These are phyloP conservation scores for Stenocarpella maydis DNA, from an alignment of 2,329 filamentous ascomycete species.

Conservation along the genomic window DNA sequence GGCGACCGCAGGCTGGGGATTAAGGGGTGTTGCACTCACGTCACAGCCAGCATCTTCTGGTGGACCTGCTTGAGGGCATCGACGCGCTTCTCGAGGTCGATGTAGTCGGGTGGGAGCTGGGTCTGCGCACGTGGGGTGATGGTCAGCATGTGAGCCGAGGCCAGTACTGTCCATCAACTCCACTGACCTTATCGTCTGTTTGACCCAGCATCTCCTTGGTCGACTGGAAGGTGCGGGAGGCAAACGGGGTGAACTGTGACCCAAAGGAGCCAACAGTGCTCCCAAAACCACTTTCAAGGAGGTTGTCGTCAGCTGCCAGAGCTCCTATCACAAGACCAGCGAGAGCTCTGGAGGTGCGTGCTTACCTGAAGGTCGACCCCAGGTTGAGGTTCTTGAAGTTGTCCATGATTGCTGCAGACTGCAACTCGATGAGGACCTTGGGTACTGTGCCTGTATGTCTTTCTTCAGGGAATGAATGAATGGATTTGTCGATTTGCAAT, in stretches of 20 bases:
- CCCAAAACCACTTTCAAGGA: slow-evolving; percentile 51
- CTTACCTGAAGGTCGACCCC: slow-evolving; percentile 64
- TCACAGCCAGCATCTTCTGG: slow-evolving; percentile 96
- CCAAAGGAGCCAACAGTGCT: slow-evolving; percentile 52
- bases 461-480: slow-evolving; percentile 2
- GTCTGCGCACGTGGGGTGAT: slow-evolving; percentile 65
- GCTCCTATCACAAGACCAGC: slow-evolving; percentile 1
- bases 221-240: slow-evolving; percentile 93
- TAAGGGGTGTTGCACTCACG: slow-evolving; percentile 66
- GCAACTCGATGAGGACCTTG: neutral
- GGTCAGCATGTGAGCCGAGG: slow-evolving; percentile 5
- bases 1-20: neutral
- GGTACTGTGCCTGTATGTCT: neutral
- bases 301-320: slow-evolving; percentile 43
- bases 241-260: slow-evolving; percentile 89
- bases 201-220: slow-evolving; percentile 97
- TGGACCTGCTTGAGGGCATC: slow-evolving; percentile 97
- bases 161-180: neutral
- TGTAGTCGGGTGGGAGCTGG: slow-evolving; percentile 95
- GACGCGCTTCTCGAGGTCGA: slow-evolving; percentile 97
- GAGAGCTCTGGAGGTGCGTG: slow-evolving; percentile 34
- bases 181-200: slow-evolving; percentile 84
- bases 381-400: slow-evolving; percentile 66
- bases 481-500: slow-evolving; percentile 24
- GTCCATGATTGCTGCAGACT: slow-evolving; percentile 54